Evolutionary conservation across 441 rosid genomes (phyloP), one percentile per base, ranked within the genome.

Genomic region (Adansonia gregorii): DNA sequence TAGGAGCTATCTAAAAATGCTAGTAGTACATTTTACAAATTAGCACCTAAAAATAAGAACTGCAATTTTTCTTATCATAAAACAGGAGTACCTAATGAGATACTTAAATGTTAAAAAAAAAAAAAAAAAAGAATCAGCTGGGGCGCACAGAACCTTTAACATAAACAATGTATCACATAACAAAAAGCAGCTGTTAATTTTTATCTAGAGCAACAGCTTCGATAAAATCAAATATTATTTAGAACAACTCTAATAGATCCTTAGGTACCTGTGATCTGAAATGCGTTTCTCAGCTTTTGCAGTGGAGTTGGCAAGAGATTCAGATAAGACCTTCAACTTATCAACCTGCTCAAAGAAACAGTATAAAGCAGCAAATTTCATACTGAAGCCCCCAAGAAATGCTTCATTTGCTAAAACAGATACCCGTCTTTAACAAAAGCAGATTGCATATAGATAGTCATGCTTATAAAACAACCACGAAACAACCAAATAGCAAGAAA

Each of bases 241-340:
- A 27, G 49, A 54, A 75, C 8, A 54, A 72, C 51, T 20, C 41
- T 72, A 54, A 20, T 20, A 19, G 12, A 39, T 73, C 3, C 51
- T 20, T 41, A 51, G 59, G 67, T 82, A 93, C 99, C 98, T 93
- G 84, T 94, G 86, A 84, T 96, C 99, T 75, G 85, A 68, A 77
- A 96, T 88, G 76, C 98, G 96, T 83, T 94, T 96, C 86, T 93
- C 98, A 19, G 97, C 89, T 89, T 96, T 96, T 74, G 85, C 67
- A 55, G 86, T 70, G 45, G 99, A 94, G 80, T 87, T 94, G 74
- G 90, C 90, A 82, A 94, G 94, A 80, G 99, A 96, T 78, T 94
- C 98, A 76, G 96, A 88, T 76, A 96, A 85, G 80, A 96, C 94
- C 91, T 87, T 96, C 86, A 96, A 86, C 86, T 96, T 96, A 81